Percentiles rank a stretch among this genome's conserved stretches.
phyloP scores from a whole-genome alignment of 768 basidiomycete species.

The Termitomyces sp. region DNA sequence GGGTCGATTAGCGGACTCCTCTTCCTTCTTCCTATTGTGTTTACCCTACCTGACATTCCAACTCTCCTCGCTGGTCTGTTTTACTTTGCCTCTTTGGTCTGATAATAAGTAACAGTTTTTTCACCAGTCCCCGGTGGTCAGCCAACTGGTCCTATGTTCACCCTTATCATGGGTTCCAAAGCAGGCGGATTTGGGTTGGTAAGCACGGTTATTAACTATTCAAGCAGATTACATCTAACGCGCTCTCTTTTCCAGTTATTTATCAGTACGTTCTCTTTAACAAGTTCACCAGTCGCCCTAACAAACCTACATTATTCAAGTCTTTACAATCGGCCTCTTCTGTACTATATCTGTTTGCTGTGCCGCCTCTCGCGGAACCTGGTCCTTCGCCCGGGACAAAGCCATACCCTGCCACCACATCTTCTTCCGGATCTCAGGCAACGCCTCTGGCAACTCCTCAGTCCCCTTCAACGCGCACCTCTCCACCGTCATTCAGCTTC shows the following conservation, averaged over 20 bases:
- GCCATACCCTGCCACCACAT: constrained; percentile 49
- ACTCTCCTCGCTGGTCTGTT: constrained; percentile 43
- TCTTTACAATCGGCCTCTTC: constrained; percentile 52
- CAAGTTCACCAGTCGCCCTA: not conserved
- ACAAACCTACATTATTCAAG: constrained; percentile 20
- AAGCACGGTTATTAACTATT: constrained; percentile 4
- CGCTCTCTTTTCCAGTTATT: constrained; percentile 24
- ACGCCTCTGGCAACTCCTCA: constrained; percentile 27
- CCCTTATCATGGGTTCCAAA: constrained; percentile 54
- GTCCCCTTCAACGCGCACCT: constrained; percentile 59
- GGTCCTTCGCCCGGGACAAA: constrained; percentile 66
- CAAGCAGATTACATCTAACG: not conserved
- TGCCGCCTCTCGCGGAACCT: constrained; percentile 63
- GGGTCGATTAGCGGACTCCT: constrained; percentile 45
- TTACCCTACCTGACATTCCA: constrained; percentile 54
- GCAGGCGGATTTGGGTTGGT: constrained; percentile 60
- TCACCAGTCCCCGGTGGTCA: constrained; percentile 50
- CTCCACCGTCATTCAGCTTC: constrained; percentile 49
- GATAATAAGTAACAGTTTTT: not conserved
- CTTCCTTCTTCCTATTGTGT: constrained; percentile 57
- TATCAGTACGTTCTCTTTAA: constrained; percentile 22
- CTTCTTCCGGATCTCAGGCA: constrained; percentile 41
- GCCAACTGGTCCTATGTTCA: constrained; percentile 58
- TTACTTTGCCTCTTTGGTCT: not conserved
- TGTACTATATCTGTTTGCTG: constrained; percentile 65